These are phyloP conservation scores for Leccinum discolor DNA, from an alignment of 1,284 basidiomycete genomes.

Conservation along the genomic window DNA sequence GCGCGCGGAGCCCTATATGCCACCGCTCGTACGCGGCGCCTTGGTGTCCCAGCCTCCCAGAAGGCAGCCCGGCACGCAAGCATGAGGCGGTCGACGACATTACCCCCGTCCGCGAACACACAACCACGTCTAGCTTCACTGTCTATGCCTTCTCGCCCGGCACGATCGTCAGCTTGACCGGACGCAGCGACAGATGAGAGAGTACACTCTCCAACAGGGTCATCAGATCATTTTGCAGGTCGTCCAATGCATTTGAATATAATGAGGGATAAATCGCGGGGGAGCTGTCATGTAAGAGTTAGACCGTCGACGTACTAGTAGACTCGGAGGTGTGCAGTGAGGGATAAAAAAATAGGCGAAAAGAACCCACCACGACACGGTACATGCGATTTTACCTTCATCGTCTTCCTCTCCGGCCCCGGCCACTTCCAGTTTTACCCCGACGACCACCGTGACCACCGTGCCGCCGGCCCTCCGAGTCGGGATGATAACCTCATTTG, in stretches of 20 bases:
- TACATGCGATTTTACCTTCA: constrained; percentile 54
- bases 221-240: constrained; percentile 70
- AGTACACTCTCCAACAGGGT: constrained; percentile 60
- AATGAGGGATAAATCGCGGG: constrained; percentile 28
- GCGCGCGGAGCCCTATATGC: constrained; percentile 50
- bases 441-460: constrained; percentile 34
- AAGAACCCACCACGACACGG: constrained; percentile 71
- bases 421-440: constrained; percentile 75
- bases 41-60: constrained; percentile 62
- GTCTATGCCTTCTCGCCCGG: constrained; percentile 68
- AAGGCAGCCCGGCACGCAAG: constrained; percentile 75
- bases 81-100: constrained; percentile 74
- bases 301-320: background rate
- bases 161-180: constrained; percentile 63
- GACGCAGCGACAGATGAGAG: constrained; percentile 63
- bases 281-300: background rate
- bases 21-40: constrained; percentile 69
- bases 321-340: background rate
- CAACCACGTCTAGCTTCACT: constrained; percentile 65
- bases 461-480: constrained; percentile 20
- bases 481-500: constrained; percentile 11
- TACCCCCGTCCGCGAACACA: constrained; percentile 70
- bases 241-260: constrained; percentile 62
- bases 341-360: background rate
- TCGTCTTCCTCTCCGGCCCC: constrained; percentile 48